phyloP scores from a whole-genome alignment of 306 rosid genomes.

The Potentilla sterilis region DNA sequence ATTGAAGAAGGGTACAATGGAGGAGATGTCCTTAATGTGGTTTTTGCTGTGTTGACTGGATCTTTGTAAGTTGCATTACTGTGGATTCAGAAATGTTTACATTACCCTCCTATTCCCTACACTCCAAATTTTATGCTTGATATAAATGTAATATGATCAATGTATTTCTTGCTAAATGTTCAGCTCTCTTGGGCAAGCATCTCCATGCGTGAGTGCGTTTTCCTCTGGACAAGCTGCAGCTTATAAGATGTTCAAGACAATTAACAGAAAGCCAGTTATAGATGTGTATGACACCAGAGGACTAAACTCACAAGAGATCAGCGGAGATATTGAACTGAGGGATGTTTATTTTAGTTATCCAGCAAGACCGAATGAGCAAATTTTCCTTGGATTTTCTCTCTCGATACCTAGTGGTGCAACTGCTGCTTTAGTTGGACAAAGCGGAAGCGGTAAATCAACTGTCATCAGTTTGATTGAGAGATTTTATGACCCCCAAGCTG shows the following conservation, averaged over 20 bases:
- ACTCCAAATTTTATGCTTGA: background rate
- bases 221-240: constrained; percentile 92
- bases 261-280: constrained; percentile 65
- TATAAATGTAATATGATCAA: background rate
- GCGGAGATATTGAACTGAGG: constrained; percentile 61
- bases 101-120: background rate
- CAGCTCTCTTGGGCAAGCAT: constrained; percentile 80
- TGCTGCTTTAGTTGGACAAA: constrained; percentile 76
- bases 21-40: constrained; percentile 61
- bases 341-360: constrained; percentile 74
- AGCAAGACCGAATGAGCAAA: constrained; percentile 60
- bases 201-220: constrained; percentile 80
- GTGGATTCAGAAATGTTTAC: background rate
- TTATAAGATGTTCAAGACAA: constrained; percentile 76
- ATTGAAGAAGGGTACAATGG: constrained; percentile 69
- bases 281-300: constrained; percentile 62
- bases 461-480: constrained; percentile 73
- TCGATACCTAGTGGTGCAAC: constrained; percentile 64
- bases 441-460: constrained; percentile 90
- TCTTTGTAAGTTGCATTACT: constrained; percentile 49
- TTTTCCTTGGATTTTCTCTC: constrained; percentile 60
- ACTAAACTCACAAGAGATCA: constrained; percentile 44
- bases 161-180: background rate
- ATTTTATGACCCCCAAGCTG: constrained; percentile 80
- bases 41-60: constrained; percentile 62